Percentiles rank a stretch among this genome's conserved stretches.
phyloP scores from a whole-genome alignment of 306 rosid genomes.

The Sphenostylis stenocarpa region DNA sequence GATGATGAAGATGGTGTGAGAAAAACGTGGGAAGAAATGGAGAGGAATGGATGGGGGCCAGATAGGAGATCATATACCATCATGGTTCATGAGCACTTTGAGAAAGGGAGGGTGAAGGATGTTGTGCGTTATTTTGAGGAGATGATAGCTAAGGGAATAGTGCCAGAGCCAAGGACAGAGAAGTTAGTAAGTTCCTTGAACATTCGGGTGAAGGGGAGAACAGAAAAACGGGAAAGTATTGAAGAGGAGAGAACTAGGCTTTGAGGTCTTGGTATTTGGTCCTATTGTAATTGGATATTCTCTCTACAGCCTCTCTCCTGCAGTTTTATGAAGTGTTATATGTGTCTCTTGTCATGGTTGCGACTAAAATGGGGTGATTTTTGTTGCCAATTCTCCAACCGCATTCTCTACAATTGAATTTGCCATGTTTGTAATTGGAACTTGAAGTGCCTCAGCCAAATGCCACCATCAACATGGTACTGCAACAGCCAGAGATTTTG shows the following conservation, averaged over 20 bases:
- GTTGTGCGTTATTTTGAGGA: slow-evolving; percentile 57
- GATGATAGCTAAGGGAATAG: slow-evolving; percentile 71
- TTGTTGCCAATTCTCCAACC: neutral
- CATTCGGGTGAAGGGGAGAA: slow-evolving; percentile 31
- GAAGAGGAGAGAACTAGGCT: neutral
- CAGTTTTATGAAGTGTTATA: neutral
- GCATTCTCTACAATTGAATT: neutral
- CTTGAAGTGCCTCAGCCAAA: neutral
- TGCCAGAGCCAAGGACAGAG: slow-evolving; percentile 59
- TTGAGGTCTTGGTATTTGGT: slow-evolving; percentile 9
- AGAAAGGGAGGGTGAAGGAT: slow-evolving; percentile 57
- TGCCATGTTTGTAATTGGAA: neutral
- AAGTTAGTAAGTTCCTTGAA: slow-evolving; percentile 45
- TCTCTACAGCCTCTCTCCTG: neutral
- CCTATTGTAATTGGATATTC: neutral
- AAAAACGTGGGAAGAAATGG: slow-evolving; percentile 70
- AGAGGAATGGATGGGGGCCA: slow-evolving; percentile 58
- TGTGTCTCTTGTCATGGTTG: neutral
- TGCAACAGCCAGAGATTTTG: neutral
- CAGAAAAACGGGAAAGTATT: slow-evolving; percentile 19
- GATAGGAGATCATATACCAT: slow-evolving; percentile 67
- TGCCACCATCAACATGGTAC: neutral
- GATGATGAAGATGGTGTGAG: slow-evolving; percentile 54
- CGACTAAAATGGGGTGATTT: neutral
- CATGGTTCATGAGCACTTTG: slow-evolving; percentile 66